Evolutionary conservation across 768 basidiomycete genomes (phyloP).

Genomic region (Cyathus striatus): DNA sequence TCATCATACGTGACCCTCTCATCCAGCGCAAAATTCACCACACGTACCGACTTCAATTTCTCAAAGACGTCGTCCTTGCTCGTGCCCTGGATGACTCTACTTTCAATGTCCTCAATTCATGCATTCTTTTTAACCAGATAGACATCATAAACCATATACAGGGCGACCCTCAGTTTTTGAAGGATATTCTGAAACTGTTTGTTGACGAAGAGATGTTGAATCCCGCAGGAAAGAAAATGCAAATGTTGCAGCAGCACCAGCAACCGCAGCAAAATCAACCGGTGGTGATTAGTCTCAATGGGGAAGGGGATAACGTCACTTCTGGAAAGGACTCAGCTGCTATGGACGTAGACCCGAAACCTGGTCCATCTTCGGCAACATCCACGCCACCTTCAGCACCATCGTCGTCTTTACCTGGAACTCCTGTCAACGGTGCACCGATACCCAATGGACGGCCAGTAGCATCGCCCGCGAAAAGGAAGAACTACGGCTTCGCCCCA

Average conservation of each 20-base stretch:
- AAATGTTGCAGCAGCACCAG: conserved; percentile 18
- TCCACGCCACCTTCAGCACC: conserved; percentile 5
- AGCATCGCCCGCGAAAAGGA: conserved; percentile 15
- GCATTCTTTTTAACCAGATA: conserved; percentile 98
- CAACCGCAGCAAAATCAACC: conserved; percentile 17
- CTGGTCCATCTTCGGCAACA: conserved; percentile 9
- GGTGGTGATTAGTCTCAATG: conserved; percentile 33
- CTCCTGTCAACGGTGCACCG: conserved; percentile 21
- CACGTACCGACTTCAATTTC: conserved; percentile 93
- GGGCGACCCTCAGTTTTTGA: conserved; percentile 67
- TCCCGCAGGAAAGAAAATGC: conserved; percentile 22
- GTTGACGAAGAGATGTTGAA: conserved; percentile 64
- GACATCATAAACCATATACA: conserved; percentile 94
- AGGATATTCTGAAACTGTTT: conserved; percentile 73
- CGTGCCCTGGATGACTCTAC: conserved; percentile 94
- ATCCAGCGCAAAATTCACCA: conserved; percentile 92
- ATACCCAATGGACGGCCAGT: conserved; percentile 16
- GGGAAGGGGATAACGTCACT: conserved; percentile 28
- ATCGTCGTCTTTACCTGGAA: conserved; percentile 13
- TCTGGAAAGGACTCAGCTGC: conserved; percentile 20
- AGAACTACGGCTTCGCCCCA: conserved; percentile 49
- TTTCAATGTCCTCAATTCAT: conserved; percentile 94
- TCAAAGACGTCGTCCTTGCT: conserved; percentile 97
- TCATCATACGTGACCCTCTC: conserved; percentile 68
- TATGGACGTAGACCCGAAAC: conserved; percentile 36